Base-by-base conservation (phyloP, 371 early-diverging fungal species). In the Mucor irregularis region DNA sequence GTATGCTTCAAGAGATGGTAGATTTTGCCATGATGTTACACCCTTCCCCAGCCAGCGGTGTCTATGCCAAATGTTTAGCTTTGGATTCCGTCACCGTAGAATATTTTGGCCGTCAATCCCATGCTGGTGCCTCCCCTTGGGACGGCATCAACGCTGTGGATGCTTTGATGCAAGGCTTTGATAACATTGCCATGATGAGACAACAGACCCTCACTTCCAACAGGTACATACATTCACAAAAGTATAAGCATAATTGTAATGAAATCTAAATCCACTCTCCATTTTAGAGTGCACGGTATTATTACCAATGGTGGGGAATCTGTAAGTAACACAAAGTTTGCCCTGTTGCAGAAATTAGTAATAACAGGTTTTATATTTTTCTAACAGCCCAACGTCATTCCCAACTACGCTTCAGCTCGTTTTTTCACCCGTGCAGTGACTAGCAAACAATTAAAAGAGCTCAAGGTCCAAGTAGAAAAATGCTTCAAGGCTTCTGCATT, bases 71-170 rank as follows among this genome's bases (percentile, higher is more conserved):
- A 49, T 56, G 53, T 30, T 53, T 85, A 24, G 84, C 85, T 13
- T 29, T 84, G 33, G 73, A 78, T 48, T 31, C 61, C 0, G 33
- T 81, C 11, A 26, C 49, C 16, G 74, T 85, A 7, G 81, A 85
- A 48, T 90, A 79, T 62, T 82, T 78, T 68, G 90, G 90, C 11
- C 73, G 67, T 24, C 58, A 82, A 13, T 70, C 83, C 21, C 90
- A 90, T 65, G 88, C 88, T 17, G 80, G 76, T 29, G 58, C 61
- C 47, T 51, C 70, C 4, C 76, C 76, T 19, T 75, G 72, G 89
- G 79, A 88, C 8, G 92, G 92, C 1, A 67, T 85, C 50, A 90
- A 92, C 60, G 91, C 91, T 5, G 64, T 90, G 8, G 88, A 90
- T 54, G 90, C 90, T 2, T 62, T 85, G 10, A 76, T 85, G 38